These are phyloP conservation scores for Sporothrix inflata DNA, from an alignment of 2,329 filamentous ascomycete genomes.

Conservation along the genomic window DNA sequence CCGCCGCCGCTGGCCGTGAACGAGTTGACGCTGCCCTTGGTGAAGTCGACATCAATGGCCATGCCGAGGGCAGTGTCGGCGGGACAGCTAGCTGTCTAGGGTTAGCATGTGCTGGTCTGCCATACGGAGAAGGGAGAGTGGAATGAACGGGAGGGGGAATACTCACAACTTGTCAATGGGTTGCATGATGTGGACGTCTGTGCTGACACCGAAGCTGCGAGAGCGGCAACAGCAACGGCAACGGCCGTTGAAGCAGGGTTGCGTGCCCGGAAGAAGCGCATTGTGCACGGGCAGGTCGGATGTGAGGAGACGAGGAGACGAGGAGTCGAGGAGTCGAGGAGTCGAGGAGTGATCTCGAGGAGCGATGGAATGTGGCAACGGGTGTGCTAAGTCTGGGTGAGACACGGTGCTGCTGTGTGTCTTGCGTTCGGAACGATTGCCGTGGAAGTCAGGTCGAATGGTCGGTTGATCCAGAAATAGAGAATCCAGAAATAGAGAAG, in stretches of 20 bases:
- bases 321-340: no score
- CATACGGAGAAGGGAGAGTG: not conserved
- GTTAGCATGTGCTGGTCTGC: not conserved
- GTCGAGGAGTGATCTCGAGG: not conserved
- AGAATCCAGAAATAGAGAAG: not conserved
- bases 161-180: slow-evolving; percentile 30
- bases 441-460: not conserved
- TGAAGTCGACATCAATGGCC: slow-evolving; percentile 84
- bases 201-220: slow-evolving; percentile 35
- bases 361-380: not conserved
- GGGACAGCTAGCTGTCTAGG: slow-evolving; percentile 61
- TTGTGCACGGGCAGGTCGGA: not conserved
- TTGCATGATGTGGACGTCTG: slow-evolving; percentile 40
- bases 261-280: slow-evolving; percentile 11
- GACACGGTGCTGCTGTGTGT: slow-evolving; percentile 3
- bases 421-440: not conserved
- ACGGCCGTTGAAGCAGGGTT: slow-evolving; percentile 32
- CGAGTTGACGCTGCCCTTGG: slow-evolving; percentile 73
- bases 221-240: slow-evolving; percentile 7
- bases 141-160: not conserved
- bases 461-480: not conserved
- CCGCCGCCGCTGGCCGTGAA: slow-evolving; percentile 72
- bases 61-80: slow-evolving; percentile 79
- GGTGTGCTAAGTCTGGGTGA: slow-evolving; percentile 6
- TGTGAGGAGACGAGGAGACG: not conserved